Evolutionary conservation across 2,329 filamentous ascomycete genomes (phyloP).

Genomic region (Xylaria sp.): DNA sequence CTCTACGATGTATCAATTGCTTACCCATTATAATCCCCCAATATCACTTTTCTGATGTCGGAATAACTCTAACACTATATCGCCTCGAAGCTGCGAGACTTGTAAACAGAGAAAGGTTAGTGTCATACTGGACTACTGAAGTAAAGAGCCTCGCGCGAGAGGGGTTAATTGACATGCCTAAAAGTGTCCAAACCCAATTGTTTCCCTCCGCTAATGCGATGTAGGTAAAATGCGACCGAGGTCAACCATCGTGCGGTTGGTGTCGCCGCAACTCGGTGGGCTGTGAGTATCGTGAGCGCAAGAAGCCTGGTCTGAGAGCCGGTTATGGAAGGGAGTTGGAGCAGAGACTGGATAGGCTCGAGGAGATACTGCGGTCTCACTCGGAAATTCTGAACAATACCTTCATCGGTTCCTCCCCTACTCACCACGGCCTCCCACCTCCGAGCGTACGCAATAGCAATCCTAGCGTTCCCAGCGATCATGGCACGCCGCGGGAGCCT

Average conservation of each 20-base stretch:
- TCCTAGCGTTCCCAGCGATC: slow-evolving; percentile 64
- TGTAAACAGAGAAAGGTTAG: slow-evolving; percentile 83
- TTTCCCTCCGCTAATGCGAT: slow-evolving; percentile 29
- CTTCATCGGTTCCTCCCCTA: slow-evolving; percentile 56
- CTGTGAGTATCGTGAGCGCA: slow-evolving; percentile 76
- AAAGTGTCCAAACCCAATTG: not conserved
- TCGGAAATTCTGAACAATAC: slow-evolving; percentile 73
- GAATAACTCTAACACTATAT: slow-evolving; percentile 52
- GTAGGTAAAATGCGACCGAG: slow-evolving; percentile 79
- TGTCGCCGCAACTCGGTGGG: slow-evolving; percentile 70
- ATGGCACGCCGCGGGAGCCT: slow-evolving; percentile 65
- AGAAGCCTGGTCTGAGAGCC: slow-evolving; percentile 73
- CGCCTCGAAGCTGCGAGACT: slow-evolving; percentile 71
- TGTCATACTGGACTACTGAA: slow-evolving; percentile 19
- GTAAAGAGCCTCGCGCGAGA: not conserved
- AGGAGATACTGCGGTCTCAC: slow-evolving; percentile 73
- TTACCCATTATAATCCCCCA: slow-evolving; percentile 10
- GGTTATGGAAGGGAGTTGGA: slow-evolving; percentile 80
- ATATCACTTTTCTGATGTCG: slow-evolving; percentile 6
- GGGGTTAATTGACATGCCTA: not conserved
- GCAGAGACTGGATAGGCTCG: slow-evolving; percentile 75
- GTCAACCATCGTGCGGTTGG: slow-evolving; percentile 77
- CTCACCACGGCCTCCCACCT: slow-evolving; percentile 51
- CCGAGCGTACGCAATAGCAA: slow-evolving; percentile 62
- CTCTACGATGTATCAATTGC: slow-evolving; percentile 37